These are phyloP conservation scores for Parachaetomium inaequale DNA, from an alignment of 495 filamentous ascomycete species.

Conservation along the genomic window DNA sequence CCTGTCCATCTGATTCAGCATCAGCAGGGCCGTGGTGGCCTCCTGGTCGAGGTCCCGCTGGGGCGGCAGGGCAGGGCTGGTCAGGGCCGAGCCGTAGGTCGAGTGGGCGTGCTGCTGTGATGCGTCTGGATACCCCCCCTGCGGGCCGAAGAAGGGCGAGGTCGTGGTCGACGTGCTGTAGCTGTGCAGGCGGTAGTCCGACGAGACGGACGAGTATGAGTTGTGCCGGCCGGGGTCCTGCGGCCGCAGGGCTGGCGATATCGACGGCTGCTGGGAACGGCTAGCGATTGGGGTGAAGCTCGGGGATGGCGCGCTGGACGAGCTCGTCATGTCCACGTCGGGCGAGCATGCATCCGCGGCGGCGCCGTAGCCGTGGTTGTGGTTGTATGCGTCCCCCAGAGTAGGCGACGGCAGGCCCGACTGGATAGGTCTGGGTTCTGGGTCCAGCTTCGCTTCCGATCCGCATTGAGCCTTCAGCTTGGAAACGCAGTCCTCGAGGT, in stretches of 20 bases:
- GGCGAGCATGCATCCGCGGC: conserved; percentile 15
- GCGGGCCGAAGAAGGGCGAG: conserved; percentile 46
- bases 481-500: conserved; percentile 82
- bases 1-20: conserved; percentile 67
- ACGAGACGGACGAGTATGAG: conserved; percentile 45
- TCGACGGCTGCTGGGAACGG: conserved; percentile 41
- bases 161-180: conserved; percentile 46
- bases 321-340: conserved; percentile 48
- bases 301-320: conserved; percentile 26
- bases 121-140: conserved; percentile 20
- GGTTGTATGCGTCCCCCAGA: conserved; percentile 27
- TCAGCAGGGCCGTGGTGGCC: conserved; percentile 73
- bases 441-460: conserved; percentile 17
- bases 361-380: conserved; percentile 19
- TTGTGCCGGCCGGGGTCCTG: conserved; percentile 39
- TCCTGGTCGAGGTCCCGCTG: conserved; percentile 64
- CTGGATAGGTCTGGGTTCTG: background rate
- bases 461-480: conserved; percentile 67
- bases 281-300: conserved; percentile 29
- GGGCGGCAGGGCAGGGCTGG: conserved; percentile 48
- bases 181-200: conserved; percentile 41
- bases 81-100: conserved; percentile 41
- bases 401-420: conserved; percentile 26
- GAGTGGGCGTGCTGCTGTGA: conserved; percentile 18
- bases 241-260: conserved; percentile 47